These are phyloP conservation scores for Ustilago loliicola DNA, from an alignment of 1,284 basidiomycete species.

Conservation along the genomic window DNA sequence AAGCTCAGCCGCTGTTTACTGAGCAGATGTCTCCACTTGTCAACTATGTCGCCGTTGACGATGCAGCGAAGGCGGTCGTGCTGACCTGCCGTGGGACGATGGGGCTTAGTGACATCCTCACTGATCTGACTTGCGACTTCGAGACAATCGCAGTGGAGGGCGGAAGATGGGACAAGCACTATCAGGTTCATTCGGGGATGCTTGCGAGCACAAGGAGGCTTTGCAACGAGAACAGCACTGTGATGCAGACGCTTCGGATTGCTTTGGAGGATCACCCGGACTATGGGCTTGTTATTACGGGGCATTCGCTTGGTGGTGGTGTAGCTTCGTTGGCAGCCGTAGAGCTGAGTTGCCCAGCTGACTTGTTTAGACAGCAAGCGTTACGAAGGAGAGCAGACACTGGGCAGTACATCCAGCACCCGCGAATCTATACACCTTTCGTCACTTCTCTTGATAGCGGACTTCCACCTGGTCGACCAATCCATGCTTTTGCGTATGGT, in stretches of 20 bases:
- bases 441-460: conserved; percentile 72
- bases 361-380: conserved; percentile 64
- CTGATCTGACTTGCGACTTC: conserved; percentile 74
- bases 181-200: conserved; percentile 74
- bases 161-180: conserved; percentile 70
- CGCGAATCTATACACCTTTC: conserved; percentile 72
- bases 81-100: conserved; percentile 74
- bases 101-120: conserved; percentile 73
- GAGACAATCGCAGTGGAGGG: conserved; percentile 71
- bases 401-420: conserved; percentile 58
- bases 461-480: conserved; percentile 73
- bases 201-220: conserved; percentile 72
- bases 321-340: conserved; percentile 72
- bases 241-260: conserved; percentile 72
- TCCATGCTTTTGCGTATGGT: conserved; percentile 73
- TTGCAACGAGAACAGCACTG: conserved; percentile 70
- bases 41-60: conserved; percentile 73
- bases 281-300: conserved; percentile 73
- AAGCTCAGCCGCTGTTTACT: conserved; percentile 53
- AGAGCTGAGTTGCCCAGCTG: conserved; percentile 66
- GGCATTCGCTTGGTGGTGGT: conserved; percentile 74
- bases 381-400: conserved; percentile 15
- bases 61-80: conserved; percentile 72
- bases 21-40: conserved; percentile 72
- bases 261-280: conserved; percentile 71